Evolutionary conservation across 345 rosid species (phyloP), one percentile per base, ranked within the genome.

Genomic region (Conringia planisiliqua): DNA sequence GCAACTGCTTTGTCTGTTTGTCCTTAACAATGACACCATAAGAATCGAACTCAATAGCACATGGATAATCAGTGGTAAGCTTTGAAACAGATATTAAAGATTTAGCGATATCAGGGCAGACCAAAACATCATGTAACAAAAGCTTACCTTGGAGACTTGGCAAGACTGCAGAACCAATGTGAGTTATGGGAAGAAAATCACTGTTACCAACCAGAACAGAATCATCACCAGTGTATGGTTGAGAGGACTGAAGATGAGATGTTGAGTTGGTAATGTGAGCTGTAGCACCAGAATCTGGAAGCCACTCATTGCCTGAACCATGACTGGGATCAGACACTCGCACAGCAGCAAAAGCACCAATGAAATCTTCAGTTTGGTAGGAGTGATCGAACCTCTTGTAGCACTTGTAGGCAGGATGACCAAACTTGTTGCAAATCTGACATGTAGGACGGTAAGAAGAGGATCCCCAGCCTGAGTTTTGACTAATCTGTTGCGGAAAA

Each of bases 241-340:
- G n/a, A 0, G 44, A 0, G 0, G 1, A 3, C 1, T 39, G n/a
- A 3, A 39, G 44, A 0, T 39, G 14, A 0, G 44, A 0, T 0
- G 3, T 1, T 3, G 13, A 12, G 7, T 12, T 39, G 12, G 44
- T 39, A 5, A 39, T 39, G n/a, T 39, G 44, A 3, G n/a, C n/a
- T 0, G n/a, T 11, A 0, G 44, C 44, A 2, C 11, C 44, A 2
- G 44, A 39, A 0, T 39, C 44, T 0, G 44, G 4, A 39, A 11
- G 12, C 44, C 44, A 39, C 0, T 39, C 44, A 3, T 39, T 4
- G 0, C 44, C 44, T 32, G 5, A 7, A 5, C n/a, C n/a, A n/a
- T n/a, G 35, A 6, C 0, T 7, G 5, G 35, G 7, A 0, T 5
- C 35, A 5, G 35, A 32, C 7, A 32, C 7, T 4, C 35, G 0